These are phyloP conservation scores for Penicillium aurantiogriseum DNA, from an alignment of 2,329 filamentous ascomycete genomes.

Conservation along the genomic window DNA sequence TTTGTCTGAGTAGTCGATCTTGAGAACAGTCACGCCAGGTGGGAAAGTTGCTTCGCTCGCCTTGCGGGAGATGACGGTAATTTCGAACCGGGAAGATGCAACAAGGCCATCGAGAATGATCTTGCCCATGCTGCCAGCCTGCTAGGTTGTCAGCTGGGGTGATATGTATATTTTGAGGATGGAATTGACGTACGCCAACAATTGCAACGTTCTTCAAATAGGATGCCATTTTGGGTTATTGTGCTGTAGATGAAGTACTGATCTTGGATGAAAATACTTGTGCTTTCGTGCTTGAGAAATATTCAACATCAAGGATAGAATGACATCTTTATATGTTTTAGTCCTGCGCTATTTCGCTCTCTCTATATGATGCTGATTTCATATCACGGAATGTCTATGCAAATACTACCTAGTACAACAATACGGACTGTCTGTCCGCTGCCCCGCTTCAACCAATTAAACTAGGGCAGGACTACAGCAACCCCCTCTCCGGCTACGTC, in stretches of 20 bases:
- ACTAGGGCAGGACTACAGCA: no score
- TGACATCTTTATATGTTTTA: not conserved
- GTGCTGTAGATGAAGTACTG: not conserved
- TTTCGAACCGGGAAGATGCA: constrained; percentile 14
- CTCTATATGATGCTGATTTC: not conserved
- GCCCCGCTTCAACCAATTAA: not conserved
- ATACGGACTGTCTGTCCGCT: not conserved
- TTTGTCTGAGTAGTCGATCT: constrained; percentile 25
- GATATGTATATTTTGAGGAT: not conserved
- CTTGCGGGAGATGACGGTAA: constrained; percentile 28
- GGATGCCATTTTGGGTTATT: constrained; percentile 5
- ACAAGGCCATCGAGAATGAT: constrained; percentile 23
- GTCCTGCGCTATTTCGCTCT: not conserved
- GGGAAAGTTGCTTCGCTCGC: constrained; percentile 23
- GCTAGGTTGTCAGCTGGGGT: not conserved
- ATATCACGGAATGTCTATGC: not conserved
- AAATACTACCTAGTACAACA: not conserved
- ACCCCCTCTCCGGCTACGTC: no score
- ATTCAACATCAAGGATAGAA: not conserved
- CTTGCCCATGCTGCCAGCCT: constrained; percentile 29
- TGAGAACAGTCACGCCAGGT: constrained; percentile 18
- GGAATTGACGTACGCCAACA: constrained; percentile 17
- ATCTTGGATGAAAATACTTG: not conserved
- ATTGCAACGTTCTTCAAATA: constrained; percentile 15
- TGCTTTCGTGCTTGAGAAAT: not conserved